Base-by-base conservation (phyloP, 2,329 filamentous ascomycete species). In the Alternaria sp. region DNA sequence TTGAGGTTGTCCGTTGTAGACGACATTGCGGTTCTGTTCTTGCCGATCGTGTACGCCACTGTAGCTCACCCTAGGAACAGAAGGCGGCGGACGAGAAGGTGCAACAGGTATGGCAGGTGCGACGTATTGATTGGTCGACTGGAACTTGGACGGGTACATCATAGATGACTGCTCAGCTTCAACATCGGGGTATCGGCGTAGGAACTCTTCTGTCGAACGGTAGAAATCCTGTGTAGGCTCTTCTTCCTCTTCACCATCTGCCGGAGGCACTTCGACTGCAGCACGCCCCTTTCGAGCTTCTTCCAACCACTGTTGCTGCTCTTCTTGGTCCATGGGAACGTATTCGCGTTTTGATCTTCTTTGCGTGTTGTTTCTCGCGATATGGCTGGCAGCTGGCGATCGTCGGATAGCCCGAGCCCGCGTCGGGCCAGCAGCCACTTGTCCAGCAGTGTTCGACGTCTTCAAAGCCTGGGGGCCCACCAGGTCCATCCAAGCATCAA, bases 401-500 rank as follows among this genome's bases (percentile, higher is more conserved):
- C 87, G 80, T 44, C 84, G 81, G 15, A 88, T 77, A 2, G 86
- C 83, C 54, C 85, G 80, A n/a, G 81, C 74, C 65, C 80, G 83
- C 6, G 71, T 70, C 12, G 79, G 82, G 76, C 72, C 84, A 73
- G 80, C 82, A 5, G 82, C 81, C 61, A 85, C 81, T 28, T 84
- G 76, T 13, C 83, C 82, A 23, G 85, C 83, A 2, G 87, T 89
- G 23, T 84, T 82, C 4, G 87, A 88, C 21, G 84, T 85, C 51
- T 84, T 83, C 52, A 91, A 82, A 1, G 91, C 89, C 57, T 89
- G 86, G 12, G 84, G 81, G 3, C 96, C 95, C 72, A 97, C 85
- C n/a, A 96, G 81, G 72, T 96, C 90, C 17, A 89, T 82, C 96
- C 96, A 99, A 5, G 93, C 92, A 70, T 94, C 89, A 11, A 99